Evolutionary conservation across 768 basidiomycete genomes (phyloP), one percentile per base, ranked within the genome.

Genomic region (Lanmaoa rubissima): DNA sequence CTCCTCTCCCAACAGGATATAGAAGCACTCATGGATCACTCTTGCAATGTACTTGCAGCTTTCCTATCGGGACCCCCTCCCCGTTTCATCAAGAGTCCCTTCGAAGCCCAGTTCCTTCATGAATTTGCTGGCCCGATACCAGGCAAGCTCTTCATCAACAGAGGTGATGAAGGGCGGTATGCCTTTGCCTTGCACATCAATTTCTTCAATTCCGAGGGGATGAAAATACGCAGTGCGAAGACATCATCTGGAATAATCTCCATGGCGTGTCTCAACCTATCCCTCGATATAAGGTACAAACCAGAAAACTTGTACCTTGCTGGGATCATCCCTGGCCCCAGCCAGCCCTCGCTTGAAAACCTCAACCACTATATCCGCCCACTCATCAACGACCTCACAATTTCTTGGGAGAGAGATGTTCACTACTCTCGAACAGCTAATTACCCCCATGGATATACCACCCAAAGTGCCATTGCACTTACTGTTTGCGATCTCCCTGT

Each of bases 301-400:
- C 61, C 62, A 0, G 71, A 78, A 28, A 76, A 81, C 56, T 64
- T 80, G 59, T 79, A n/a, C n/a, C n/a, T n/a, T n/a, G n/a, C n/a
- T n/a, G n/a, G n/a, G n/a, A n/a, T n/a, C n/a, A n/a, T n/a, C n/a
- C n/a, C n/a, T n/a, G n/a, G n/a, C n/a, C n/a, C n/a, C n/a, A n/a
- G n/a, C n/a, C n/a, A n/a, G n/a, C n/a, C n/a, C n/a, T n/a, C n/a
- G n/a, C n/a, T n/a, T n/a, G n/a, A n/a, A n/a, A n/a, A n/a, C n/a
- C n/a, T n/a, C n/a, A n/a, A n/a, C n/a, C n/a, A n/a, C n/a, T n/a
- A n/a, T n/a, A n/a, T n/a, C n/a, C n/a, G n/a, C n/a, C n/a, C n/a
- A n/a, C n/a, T n/a, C n/a, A 68, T 79, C 0, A 54, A 73, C 6
- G 70, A 78, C n/a, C 60, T 80, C 1, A 17, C 24, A 3, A 24